Evolutionary conservation across 2,329 filamentous ascomycete genomes (phyloP).

Genomic region (Aspergillus nomiae): DNA sequence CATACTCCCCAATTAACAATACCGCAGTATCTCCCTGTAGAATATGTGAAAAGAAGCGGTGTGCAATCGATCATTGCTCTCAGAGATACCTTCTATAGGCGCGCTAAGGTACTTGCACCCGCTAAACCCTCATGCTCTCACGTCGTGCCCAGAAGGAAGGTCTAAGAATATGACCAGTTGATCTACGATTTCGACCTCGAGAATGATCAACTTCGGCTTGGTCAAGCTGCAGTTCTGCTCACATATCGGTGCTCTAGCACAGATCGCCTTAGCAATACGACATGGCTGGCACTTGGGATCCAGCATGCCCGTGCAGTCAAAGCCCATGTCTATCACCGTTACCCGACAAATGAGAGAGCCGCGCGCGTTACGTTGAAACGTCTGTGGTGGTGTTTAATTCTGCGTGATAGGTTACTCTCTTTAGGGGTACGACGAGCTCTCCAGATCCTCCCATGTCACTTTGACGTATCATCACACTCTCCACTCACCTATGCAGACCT

Average conservation of each 20-base stretch:
- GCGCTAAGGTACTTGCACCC: not conserved
- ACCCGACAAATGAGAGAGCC: not conserved
- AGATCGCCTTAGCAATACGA: not conserved
- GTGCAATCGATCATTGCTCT: not conserved
- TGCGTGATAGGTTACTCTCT: not conserved
- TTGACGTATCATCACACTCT: not conserved
- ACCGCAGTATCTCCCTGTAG: not conserved
- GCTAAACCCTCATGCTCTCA: not conserved
- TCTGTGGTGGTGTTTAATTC: not conserved
- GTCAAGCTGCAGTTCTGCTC: not conserved
- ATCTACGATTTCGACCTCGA: not conserved
- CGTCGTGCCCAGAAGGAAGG: not conserved
- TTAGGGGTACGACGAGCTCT: not conserved
- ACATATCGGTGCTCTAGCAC: not conserved
- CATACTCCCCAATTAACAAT: not conserved
- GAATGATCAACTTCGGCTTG: not conserved
- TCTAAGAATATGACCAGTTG: not conserved
- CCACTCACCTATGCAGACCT: not conserved
- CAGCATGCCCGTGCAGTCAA: not conserved
- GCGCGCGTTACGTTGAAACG: not conserved
- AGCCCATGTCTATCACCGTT: not conserved
- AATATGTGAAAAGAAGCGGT: not conserved
- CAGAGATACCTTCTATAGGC: not conserved
- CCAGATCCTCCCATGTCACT: not conserved
- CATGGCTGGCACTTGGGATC: not conserved